Evolutionary conservation across 1,139 yeast genomes (phyloP).

Genomic region (Pichia sp.): DNA sequence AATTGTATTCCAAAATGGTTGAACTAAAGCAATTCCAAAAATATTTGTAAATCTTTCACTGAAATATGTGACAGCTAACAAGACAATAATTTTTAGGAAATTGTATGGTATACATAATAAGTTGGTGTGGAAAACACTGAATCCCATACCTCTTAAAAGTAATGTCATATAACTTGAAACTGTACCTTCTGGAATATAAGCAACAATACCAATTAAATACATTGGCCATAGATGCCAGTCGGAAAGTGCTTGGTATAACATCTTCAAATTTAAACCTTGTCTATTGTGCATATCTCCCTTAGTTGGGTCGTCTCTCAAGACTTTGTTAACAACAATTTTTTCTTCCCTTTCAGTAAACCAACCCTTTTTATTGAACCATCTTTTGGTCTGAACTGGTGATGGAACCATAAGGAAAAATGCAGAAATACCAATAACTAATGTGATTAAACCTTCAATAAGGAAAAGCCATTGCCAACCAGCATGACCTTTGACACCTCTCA

Average conservation of each 20-base stretch:
- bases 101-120: slow-evolving; percentile 47
- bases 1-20: slow-evolving; percentile 38
- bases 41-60: slow-evolving; percentile 37
- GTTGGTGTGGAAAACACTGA: slow-evolving; percentile 48
- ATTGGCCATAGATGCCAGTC: slow-evolving; percentile 61
- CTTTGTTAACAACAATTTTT: slow-evolving; percentile 54
- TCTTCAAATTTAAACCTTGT: slow-evolving; percentile 39
- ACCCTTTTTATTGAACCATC: slow-evolving; percentile 40
- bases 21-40: slow-evolving; percentile 31
- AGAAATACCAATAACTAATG: slow-evolving; percentile 48
- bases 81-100: slow-evolving; percentile 33
- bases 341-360: slow-evolving; percentile 62
- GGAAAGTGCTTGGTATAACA: slow-evolving; percentile 34
- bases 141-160: slow-evolving; percentile 47
- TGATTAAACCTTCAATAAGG: slow-evolving; percentile 55
- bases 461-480: slow-evolving; percentile 65
- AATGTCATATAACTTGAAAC: slow-evolving; percentile 46
- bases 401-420: slow-evolving; percentile 56
- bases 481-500: slow-evolving; percentile 35
- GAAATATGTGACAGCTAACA: slow-evolving; percentile 35
- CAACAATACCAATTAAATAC: slow-evolving; percentile 44
- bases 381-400: slow-evolving; percentile 48
- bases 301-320: slow-evolving; percentile 61
- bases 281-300: slow-evolving; percentile 68
- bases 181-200: slow-evolving; percentile 40